Base-by-base conservation (phyloP, 495 filamentous ascomycete genomes). In the Melanomma pulvis-pyrius region DNA sequence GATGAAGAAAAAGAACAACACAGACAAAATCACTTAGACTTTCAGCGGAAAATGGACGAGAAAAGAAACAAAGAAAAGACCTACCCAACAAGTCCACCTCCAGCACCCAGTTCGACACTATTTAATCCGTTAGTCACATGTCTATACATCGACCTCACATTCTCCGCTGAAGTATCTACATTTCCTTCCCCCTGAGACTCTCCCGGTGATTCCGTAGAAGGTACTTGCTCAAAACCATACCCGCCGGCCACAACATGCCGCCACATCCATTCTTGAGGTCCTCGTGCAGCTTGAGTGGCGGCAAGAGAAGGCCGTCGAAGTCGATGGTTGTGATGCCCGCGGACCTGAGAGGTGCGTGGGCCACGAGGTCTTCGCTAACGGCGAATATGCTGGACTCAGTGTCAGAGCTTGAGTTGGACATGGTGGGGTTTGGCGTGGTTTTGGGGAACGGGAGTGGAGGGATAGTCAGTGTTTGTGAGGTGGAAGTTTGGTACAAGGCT, bases 241-340 rank as follows among this genome's bases (percentile, higher is more conserved):
- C 94, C 1, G 94, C 94, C 0, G 93, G 94, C 94, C 94, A 98
- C 15, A 96, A 79, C 73, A 92, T 88, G 1, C 94, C 94, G 17
- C 94, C 94, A 75, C 93, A 97, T 69, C 93, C 93, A 70, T 90
- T 84, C 56, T 82, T 84, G 15, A 96, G 81, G 72, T 98, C 91
- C 74, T 96, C 91, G 69, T 90, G 88, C 13, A 98, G 84, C 55
- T 84, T 80, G 41, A 98, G 79, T 8, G 91, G 88, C 28, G 81
- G 72, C 17, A 77, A 74, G 17, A 97, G 81, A 25, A 94, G 83
- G 15, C 90, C 90, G 46, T 88, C 84, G 68, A 98, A 96, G 48
- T 87, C 82, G 29, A 91, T 77, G 21, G 76, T 76, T 2, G 83
- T 87, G 30, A 84, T 87, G 17, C 82, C 82, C 8, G 92, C 84